These are phyloP conservation scores for Haplosporangium gracile DNA, from an alignment of 192 early-diverging fungal species.

Conservation along the genomic window DNA sequence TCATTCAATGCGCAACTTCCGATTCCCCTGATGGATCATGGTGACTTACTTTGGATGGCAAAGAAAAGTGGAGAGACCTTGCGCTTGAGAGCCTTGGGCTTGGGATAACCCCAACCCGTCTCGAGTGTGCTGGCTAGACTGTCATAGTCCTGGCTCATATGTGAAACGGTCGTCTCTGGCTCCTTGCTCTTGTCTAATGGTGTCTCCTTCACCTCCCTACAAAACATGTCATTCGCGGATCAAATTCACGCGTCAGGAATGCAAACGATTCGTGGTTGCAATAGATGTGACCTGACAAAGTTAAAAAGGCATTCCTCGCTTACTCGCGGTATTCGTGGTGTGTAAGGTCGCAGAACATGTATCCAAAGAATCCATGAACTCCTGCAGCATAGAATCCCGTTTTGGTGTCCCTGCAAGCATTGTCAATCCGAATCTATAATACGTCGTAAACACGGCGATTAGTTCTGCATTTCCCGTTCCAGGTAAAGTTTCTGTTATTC, in stretches of 20 bases:
- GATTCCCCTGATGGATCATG: neutral
- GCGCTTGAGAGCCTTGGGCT: slow-evolving; percentile 58
- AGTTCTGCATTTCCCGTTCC: no score
- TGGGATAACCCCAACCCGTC: slow-evolving; percentile 56
- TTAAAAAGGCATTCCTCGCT: slow-evolving; percentile 16
- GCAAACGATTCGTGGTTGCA: neutral
- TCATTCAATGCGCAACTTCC: neutral
- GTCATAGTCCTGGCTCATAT: slow-evolving; percentile 54
- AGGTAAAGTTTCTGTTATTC: neutral
- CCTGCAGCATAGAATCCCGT: slow-evolving; percentile 78
- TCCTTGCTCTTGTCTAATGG: slow-evolving; percentile 53
- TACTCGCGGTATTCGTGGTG: slow-evolving; percentile 73
- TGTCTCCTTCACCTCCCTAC: slow-evolving; percentile 20
- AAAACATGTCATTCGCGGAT: neutral
- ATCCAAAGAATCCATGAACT: slow-evolving; percentile 83
- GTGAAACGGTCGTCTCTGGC: slow-evolving; percentile 41
- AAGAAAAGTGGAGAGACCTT: slow-evolving; percentile 64
- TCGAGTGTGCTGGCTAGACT: slow-evolving; percentile 56
- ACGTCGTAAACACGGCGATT: neutral
- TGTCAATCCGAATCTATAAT: slow-evolving; percentile 66
- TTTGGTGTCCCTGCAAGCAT: slow-evolving; percentile 67
- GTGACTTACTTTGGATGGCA: slow-evolving; percentile 59
- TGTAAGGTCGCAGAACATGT: slow-evolving; percentile 87
- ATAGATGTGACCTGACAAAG: neutral
- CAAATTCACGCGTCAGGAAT: neutral